These are phyloP conservation scores for Magnaporthales sp. DNA, from an alignment of 2,329 filamentous ascomycete species.

Conservation along the genomic window DNA sequence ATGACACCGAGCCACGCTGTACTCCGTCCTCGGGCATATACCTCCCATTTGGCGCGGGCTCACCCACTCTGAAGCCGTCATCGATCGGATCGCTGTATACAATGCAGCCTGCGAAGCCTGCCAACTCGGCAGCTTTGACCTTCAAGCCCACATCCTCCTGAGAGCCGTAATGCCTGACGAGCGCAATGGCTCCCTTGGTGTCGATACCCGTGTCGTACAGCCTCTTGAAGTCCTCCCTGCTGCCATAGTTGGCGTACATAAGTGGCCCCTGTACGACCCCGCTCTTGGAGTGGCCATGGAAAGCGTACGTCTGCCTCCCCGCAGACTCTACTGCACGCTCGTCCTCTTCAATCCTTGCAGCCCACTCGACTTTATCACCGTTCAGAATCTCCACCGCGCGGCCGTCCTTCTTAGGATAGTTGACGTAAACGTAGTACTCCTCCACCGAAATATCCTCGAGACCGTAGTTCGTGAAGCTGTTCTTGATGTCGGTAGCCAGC, in stretches of 20 bases:
- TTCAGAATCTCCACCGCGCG: slow-evolving; percentile 74
- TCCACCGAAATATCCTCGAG: slow-evolving; percentile 72
- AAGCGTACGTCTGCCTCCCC: slow-evolving; percentile 64
- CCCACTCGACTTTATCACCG: slow-evolving; percentile 58
- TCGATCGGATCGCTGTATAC: slow-evolving; percentile 88
- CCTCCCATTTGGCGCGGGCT: slow-evolving; percentile 67
- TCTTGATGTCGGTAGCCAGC: slow-evolving; percentile 75
- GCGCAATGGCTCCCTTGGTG: slow-evolving; percentile 69
- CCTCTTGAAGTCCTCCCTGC: slow-evolving; percentile 69
- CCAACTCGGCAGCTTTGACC: slow-evolving; percentile 80
- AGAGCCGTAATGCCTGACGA: slow-evolving; percentile 73
- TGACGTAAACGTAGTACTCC: slow-evolving; percentile 81
- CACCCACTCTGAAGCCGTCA: slow-evolving; percentile 68
- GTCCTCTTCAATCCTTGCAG: slow-evolving; percentile 76
- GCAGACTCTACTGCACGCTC: slow-evolving; percentile 53
- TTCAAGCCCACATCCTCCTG: slow-evolving; percentile 70
- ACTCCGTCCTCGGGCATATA: slow-evolving; percentile 30
- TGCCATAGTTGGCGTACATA: slow-evolving; percentile 89
- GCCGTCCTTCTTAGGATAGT: slow-evolving; percentile 74
- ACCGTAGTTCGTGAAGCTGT: slow-evolving; percentile 61
- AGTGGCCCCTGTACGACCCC: slow-evolving; percentile 81
- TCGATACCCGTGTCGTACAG: slow-evolving; percentile 65
- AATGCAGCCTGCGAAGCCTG: slow-evolving; percentile 78
- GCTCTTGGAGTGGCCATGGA: slow-evolving; percentile 81
- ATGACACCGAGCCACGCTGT: slow-evolving; percentile 62